phyloP scores from a whole-genome alignment of 2,329 filamentous ascomycete genomes.

The Pyricularia sp. region DNA sequence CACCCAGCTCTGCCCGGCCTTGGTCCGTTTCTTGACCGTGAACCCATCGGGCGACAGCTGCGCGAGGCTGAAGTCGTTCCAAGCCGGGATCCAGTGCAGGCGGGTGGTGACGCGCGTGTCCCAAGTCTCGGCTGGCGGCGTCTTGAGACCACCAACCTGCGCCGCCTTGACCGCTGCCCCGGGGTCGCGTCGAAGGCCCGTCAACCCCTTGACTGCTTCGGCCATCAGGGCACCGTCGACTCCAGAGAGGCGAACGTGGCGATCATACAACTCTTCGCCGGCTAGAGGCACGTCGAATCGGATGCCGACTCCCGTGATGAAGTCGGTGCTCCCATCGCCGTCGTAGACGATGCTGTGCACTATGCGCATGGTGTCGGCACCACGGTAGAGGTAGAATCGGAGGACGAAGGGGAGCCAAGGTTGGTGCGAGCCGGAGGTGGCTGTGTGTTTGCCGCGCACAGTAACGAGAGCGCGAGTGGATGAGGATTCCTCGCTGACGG shows the following conservation, averaged over 20 bases:
- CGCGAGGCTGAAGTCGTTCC: conserved; percentile 42
- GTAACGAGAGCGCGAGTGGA: conserved; percentile 1
- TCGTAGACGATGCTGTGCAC: conserved; percentile 46
- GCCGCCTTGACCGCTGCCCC: conserved; percentile 31
- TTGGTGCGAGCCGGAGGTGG: conserved; percentile 23
- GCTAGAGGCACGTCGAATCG: conserved; percentile 41
- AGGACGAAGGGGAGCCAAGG: conserved; percentile 39
- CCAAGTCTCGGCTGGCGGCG: conserved; percentile 32
- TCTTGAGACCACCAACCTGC: conserved; percentile 34
- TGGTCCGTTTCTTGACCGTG: conserved; percentile 45
- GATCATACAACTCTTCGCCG: conserved; percentile 40
- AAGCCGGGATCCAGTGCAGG: conserved; percentile 43
- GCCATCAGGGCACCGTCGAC: conserved; percentile 40
- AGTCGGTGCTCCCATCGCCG: conserved; percentile 31
- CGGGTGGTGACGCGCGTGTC: conserved; percentile 28
- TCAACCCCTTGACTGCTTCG: conserved; percentile 47
- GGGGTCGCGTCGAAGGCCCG: conserved; percentile 43
- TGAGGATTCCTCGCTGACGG: conserved; percentile 26
- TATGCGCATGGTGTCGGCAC: conserved; percentile 39
- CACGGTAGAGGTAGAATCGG: conserved; percentile 45
- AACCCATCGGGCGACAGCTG: conserved; percentile 50
- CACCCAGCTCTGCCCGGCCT: conserved; percentile 42
- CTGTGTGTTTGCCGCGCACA: conserved; percentile 14
- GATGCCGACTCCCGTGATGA: conserved; percentile 41
- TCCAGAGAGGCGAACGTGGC: conserved; percentile 43